phyloP scores from a whole-genome alignment of 2,329 filamentous ascomycete genomes.

The Cordyceps pruinosa region DNA sequence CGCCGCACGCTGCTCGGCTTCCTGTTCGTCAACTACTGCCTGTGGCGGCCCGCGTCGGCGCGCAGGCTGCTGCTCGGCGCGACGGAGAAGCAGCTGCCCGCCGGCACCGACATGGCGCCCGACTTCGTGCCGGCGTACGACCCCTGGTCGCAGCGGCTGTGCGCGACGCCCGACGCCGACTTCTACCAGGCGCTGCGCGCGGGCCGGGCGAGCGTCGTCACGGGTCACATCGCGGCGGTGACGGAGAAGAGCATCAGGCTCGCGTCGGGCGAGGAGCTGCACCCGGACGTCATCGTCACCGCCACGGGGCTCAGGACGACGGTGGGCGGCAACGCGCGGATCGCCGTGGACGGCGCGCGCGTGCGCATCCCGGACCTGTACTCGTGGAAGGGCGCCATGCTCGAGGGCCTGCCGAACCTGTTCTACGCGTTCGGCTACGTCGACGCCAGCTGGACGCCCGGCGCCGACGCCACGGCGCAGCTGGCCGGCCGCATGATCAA shows the following conservation, averaged over 20 bases:
- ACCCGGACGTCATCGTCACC: constrained; percentile 57
- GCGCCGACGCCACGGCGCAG: constrained; percentile 46
- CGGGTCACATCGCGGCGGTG: constrained; percentile 39
- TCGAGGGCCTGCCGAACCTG: constrained; percentile 56
- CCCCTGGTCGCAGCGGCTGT: constrained; percentile 64
- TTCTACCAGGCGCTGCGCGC: constrained; percentile 36
- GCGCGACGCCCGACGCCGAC: constrained; percentile 43
- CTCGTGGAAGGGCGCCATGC: constrained; percentile 54
- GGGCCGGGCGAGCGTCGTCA: constrained; percentile 35
- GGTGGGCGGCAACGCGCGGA: constrained; percentile 44
- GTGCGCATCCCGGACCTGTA: constrained; percentile 39
- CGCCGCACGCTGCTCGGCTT: constrained; percentile 43
- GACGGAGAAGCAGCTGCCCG: constrained; percentile 39
- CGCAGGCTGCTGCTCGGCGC: constrained; percentile 19
- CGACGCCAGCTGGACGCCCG: constrained; percentile 55
- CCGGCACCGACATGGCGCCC: constrained; percentile 39
- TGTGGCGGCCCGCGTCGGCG: background rate
- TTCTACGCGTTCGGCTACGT: constrained; percentile 55
- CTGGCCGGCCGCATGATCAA: constrained; percentile 45
- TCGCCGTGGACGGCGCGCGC: constrained; percentile 43
- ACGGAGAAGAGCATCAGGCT: constrained; percentile 38
- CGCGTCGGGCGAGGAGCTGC: constrained; percentile 35
- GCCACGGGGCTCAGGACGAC: constrained; percentile 55
- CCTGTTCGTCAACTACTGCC: constrained; percentile 20
- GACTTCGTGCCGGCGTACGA: constrained; percentile 49